phyloP scores from a whole-genome alignment of 1,139 yeast species.

The Arxiozyma slooffiae region DNA sequence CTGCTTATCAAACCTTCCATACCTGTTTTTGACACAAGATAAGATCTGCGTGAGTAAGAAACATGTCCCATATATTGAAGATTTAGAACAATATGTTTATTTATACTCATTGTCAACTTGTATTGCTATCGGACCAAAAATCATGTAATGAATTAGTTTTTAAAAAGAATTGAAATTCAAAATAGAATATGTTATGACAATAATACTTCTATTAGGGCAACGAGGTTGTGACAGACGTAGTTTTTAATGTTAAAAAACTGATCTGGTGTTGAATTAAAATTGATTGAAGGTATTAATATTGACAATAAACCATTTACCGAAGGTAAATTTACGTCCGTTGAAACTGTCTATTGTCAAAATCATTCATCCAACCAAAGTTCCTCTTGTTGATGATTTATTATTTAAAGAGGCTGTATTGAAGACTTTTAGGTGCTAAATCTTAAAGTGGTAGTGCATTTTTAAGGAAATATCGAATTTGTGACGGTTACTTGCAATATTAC shows the following conservation, averaged over 20 bases:
- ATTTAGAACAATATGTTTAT: slow-evolving; percentile 80
- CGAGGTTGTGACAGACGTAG: slow-evolving; percentile 32
- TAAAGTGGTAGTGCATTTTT: slow-evolving; percentile 94
- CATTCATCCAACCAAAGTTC: slow-evolving; percentile 80
- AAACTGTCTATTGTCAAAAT: slow-evolving; percentile 63
- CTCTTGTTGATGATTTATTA: slow-evolving; percentile 95
- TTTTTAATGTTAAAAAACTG: slow-evolving; percentile 49
- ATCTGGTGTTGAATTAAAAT: slow-evolving; percentile 96
- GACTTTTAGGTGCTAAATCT: slow-evolving; percentile 77
- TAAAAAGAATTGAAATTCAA: slow-evolving; percentile 32
- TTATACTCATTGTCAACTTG: slow-evolving; percentile 95
- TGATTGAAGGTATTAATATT: slow-evolving; percentile 67
- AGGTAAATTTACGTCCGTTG: slow-evolving; percentile 79
- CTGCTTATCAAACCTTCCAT: slow-evolving; percentile 92
- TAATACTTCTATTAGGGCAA: slow-evolving; percentile 19
- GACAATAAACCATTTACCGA: slow-evolving; percentile 82
- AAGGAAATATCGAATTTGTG: slow-evolving; percentile 76
- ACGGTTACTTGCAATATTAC: slow-evolving; percentile 79
- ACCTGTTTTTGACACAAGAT: slow-evolving; percentile 86
- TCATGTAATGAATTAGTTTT: slow-evolving; percentile 41
- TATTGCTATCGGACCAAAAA: slow-evolving; percentile 46
- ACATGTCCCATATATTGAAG: slow-evolving; percentile 83
- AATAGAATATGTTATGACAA: slow-evolving; percentile 22
- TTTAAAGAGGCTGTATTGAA: slow-evolving; percentile 99
- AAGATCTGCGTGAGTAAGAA: slow-evolving; percentile 89